Evolutionary conservation across 129 eudicot species (phyloP).

Genomic region (carrot (Daucus carota)): DNA sequence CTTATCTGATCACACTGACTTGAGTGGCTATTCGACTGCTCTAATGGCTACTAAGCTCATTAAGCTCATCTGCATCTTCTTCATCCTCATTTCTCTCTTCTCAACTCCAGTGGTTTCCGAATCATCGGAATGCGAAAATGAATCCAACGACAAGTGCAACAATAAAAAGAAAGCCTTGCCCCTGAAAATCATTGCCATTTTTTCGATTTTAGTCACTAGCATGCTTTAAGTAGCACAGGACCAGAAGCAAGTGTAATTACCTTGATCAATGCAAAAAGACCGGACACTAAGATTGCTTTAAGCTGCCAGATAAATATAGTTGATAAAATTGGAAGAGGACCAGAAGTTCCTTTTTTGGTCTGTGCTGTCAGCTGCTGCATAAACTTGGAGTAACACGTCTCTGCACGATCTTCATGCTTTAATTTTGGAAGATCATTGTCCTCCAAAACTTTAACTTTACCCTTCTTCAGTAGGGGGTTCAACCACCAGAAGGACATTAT

Average conservation of each 20-base stretch:
- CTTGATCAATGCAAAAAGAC: slow-evolving; percentile 48
- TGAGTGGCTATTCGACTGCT: background rate
- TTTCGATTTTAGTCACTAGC: slow-evolving; percentile 29
- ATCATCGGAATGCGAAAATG: slow-evolving; percentile 18
- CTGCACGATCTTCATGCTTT: slow-evolving; percentile 33
- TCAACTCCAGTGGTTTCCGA: slow-evolving; percentile 4
- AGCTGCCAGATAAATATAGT: slow-evolving; percentile 40
- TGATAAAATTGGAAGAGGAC: slow-evolving; percentile 27
- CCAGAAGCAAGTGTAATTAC: slow-evolving; percentile 48
- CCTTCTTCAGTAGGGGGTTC: slow-evolving; percentile 40
- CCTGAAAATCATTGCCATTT: slow-evolving; percentile 29
- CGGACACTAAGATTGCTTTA: slow-evolving; percentile 41
- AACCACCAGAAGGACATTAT: slow-evolving; percentile 60
- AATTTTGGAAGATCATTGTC: slow-evolving; percentile 47
- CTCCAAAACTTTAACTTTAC: slow-evolving; percentile 43
- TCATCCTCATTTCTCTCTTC: slow-evolving; percentile 11
- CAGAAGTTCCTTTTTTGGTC: slow-evolving; percentile 11
- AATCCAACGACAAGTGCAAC: slow-evolving; percentile 33
- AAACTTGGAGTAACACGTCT: slow-evolving; percentile 33
- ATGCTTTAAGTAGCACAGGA: slow-evolving; percentile 51
- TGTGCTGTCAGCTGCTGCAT: slow-evolving; percentile 27
- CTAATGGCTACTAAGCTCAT: slow-evolving; percentile 5
- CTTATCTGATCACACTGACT: background rate
- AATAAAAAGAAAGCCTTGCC: slow-evolving; percentile 32
- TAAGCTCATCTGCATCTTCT: slow-evolving; percentile 3